Conservation (phyloP, 768 basidiomycete genomes). For the Crepidotus variabilis region DNA sequence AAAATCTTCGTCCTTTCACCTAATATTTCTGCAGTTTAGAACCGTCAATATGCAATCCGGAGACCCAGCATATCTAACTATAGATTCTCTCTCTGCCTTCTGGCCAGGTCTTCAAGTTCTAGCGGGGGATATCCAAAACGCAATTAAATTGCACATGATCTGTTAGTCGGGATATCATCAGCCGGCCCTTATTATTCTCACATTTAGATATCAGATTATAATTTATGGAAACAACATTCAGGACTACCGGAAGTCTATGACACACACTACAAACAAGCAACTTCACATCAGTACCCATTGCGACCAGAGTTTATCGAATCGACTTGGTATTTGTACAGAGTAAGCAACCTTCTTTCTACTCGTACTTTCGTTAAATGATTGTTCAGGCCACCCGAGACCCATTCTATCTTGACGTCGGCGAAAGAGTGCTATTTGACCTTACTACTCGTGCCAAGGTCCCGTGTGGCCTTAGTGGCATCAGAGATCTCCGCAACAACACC, state of each 20-base stretch:
- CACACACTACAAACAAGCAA: slow-evolving; percentile 66
- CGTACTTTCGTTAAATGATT: slow-evolving; percentile 4
- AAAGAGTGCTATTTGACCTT: slow-evolving; percentile 77
- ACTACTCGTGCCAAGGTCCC: slow-evolving; percentile 69
- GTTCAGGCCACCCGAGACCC: slow-evolving; percentile 86
- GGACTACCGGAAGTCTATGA: slow-evolving; percentile 94
- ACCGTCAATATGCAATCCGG: slow-evolving; percentile 79
- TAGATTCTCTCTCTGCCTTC: slow-evolving; percentile 96
- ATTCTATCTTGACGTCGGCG: slow-evolving; percentile 90
- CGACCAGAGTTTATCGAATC: slow-evolving; percentile 96
- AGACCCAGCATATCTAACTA: slow-evolving; percentile 65
- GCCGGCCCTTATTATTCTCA: not conserved
- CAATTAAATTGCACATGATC: slow-evolving; percentile 86
- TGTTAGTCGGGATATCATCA: slow-evolving; percentile 45
- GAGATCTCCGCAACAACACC: slow-evolving; percentile 72
- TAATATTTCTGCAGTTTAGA: slow-evolving; percentile 59
- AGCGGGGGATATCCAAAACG: slow-evolving; percentile 81
- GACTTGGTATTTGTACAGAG: slow-evolving; percentile 93
- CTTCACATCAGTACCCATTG: slow-evolving; percentile 75
- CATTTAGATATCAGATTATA: slow-evolving; percentile 61
- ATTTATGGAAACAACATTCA: slow-evolving; percentile 83
- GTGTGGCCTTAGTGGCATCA: slow-evolving; percentile 83
- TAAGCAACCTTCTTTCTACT: slow-evolving; percentile 28
- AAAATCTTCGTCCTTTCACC: not conserved
- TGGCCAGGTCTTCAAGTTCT: slow-evolving; percentile 96